Percentiles rank a stretch among this genome's conserved stretches.
Evolutionary conservation across 2,329 filamentous ascomycete species (phyloP).

Genomic region (Periconia sp.): DNA sequence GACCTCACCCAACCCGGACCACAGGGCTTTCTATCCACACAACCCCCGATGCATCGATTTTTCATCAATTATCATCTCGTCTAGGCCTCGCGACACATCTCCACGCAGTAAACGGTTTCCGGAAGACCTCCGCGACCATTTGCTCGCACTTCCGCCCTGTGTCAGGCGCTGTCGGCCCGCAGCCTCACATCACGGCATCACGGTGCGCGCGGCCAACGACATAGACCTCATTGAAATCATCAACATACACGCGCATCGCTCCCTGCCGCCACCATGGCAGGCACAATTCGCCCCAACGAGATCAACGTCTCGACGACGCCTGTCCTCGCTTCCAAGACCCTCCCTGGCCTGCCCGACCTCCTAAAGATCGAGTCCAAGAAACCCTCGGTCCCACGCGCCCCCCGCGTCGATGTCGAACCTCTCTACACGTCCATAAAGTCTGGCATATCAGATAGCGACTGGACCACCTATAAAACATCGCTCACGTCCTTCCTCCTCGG

Average conservation of each 20-base stretch:
- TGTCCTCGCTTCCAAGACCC: slow-evolving; percentile 38
- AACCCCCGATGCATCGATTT: slow-evolving; percentile 12
- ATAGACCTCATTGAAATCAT: slow-evolving; percentile 1
- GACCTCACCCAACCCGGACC: slow-evolving; percentile 27
- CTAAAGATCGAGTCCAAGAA: slow-evolving; percentile 58
- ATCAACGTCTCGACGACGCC: slow-evolving; percentile 43
- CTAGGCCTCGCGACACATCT: slow-evolving; percentile 20
- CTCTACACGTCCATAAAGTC: slow-evolving; percentile 67
- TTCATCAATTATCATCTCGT: slow-evolving; percentile 16
- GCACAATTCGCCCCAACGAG: slow-evolving; percentile 45
- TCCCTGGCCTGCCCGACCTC: slow-evolving; percentile 32
- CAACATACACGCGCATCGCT: slow-evolving; percentile 1
- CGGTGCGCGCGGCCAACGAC: not conserved
- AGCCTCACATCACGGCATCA: too few relatives aligned
- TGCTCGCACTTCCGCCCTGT: not conserved
- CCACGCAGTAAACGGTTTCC: not conserved
- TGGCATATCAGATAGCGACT: slow-evolving; percentile 62
- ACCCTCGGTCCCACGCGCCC: slow-evolving; percentile 57
- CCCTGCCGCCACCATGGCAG: slow-evolving; percentile 39
- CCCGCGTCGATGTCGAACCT: slow-evolving; percentile 67
- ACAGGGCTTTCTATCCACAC: slow-evolving; percentile 30
- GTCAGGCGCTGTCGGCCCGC: slow-evolving; percentile 6
- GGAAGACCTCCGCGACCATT: not conserved
- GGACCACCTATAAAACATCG: slow-evolving; percentile 65
- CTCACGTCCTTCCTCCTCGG: slow-evolving; percentile 64